A percentile compares a stretch with the other conserved stretches of the same genome.
phyloP scores from a whole-genome alignment of 2,329 filamentous ascomycete genomes.

The Biscogniauxia mediterranea region DNA sequence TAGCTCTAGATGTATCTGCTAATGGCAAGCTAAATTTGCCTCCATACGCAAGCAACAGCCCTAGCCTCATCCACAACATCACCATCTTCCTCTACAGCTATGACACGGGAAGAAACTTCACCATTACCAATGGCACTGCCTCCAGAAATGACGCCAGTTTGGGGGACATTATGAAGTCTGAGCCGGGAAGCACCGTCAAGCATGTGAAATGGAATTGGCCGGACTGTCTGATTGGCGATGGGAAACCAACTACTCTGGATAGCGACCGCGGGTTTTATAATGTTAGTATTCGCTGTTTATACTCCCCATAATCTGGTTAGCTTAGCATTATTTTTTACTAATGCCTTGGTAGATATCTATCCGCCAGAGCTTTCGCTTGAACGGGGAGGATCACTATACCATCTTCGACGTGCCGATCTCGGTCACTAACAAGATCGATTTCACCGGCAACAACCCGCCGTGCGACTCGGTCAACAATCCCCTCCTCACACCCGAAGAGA shows the following conservation, averaged over 20 bases:
- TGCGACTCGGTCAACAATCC: conserved; percentile 54
- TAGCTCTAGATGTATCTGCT: conserved; percentile 65
- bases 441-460: conserved; percentile 39
- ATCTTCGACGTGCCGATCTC: conserved; percentile 69
- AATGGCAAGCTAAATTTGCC: conserved; percentile 62
- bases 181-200: conserved; percentile 68
- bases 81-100: conserved; percentile 67
- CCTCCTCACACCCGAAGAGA: conserved; percentile 45
- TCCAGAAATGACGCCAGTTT: conserved; percentile 51
- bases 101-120: conserved; percentile 63
- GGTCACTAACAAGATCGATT: conserved; percentile 62
- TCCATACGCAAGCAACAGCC: conserved; percentile 50
- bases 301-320: background rate
- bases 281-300: conserved; percentile 33
- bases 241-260: conserved; percentile 41
- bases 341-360: conserved; percentile 57
- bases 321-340: conserved; percentile 1
- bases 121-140: conserved; percentile 62
- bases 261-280: conserved; percentile 64
- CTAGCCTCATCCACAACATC: conserved; percentile 61
- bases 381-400: conserved; percentile 63
- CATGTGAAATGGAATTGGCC: conserved; percentile 74
- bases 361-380: conserved; percentile 67
- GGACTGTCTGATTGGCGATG: conserved; percentile 63
- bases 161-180: conserved; percentile 62